Conservation (phyloP, 1,284 basidiomycete genomes). For the Ustilago sp. region DNA sequence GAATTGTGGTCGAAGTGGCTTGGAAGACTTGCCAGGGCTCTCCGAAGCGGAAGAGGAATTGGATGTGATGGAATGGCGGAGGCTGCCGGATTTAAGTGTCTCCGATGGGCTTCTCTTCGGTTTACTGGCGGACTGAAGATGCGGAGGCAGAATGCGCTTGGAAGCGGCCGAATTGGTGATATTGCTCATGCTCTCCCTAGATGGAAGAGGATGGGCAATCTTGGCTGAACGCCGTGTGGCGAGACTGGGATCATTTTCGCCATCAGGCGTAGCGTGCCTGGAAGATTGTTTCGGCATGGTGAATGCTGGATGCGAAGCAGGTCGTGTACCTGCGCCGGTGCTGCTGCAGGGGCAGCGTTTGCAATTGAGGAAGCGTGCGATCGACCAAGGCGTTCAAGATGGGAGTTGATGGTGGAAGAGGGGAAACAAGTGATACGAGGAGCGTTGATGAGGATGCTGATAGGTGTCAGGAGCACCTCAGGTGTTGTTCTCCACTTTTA, state of each 20-base stretch:
- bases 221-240: constrained; percentile 33
- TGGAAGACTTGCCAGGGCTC: background rate
- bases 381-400: background rate
- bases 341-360: background rate
- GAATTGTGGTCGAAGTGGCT: constrained; percentile 8
- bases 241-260: constrained; percentile 34
- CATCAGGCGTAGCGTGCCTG: constrained; percentile 35
- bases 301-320: background rate
- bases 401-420: constrained; percentile 1
- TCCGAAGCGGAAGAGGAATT: constrained; percentile 20
- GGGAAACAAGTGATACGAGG: background rate
- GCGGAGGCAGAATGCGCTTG: constrained; percentile 36
- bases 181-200: constrained; percentile 41
- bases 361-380: background rate
- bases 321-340: background rate
- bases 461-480: background rate
- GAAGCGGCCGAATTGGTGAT: constrained; percentile 44
- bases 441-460: background rate
- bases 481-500: constrained; percentile 24
- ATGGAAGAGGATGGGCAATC: constrained; percentile 10
- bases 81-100: constrained; percentile 11
- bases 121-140: constrained; percentile 26
- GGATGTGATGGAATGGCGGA: constrained; percentile 17
- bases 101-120: constrained; percentile 10
- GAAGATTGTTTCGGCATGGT: constrained; percentile 29